Evolutionary conservation across 768 basidiomycete genomes (phyloP), one percentile per base, ranked within the genome.

Genomic region (Crassisporium funariophilum): DNA sequence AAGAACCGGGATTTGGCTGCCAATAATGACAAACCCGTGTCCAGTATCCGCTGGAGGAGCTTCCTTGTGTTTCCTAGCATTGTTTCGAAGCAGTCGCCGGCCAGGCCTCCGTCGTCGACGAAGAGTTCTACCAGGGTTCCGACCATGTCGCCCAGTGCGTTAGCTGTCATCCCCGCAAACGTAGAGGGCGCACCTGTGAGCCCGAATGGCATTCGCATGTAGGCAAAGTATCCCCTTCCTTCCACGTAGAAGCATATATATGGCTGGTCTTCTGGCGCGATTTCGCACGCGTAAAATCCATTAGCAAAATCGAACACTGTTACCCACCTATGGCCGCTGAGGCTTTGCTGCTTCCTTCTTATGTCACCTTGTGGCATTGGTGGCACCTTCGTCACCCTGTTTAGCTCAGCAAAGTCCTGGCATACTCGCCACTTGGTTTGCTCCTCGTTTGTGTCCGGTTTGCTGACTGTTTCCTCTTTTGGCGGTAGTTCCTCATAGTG

Each of bases 121-220:
- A n/a, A n/a, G n/a, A n/a, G n/a, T n/a, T n/a, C n/a, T n/a, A n/a
- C n/a, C n/a, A n/a, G n/a, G n/a, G n/a, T n/a, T n/a, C n/a, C n/a
- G n/a, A n/a, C n/a, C n/a, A n/a, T n/a, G n/a, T n/a, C n/a, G n/a
- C n/a, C n/a, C n/a, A n/a, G n/a, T n/a, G n/a, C n/a, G n/a, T n/a
- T n/a, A n/a, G n/a, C n/a, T n/a, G n/a, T n/a, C n/a, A n/a, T n/a
- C n/a, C n/a, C n/a, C n/a, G n/a, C n/a, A n/a, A n/a, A n/a, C n/a
- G n/a, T n/a, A n/a, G n/a, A n/a, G n/a, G n/a, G n/a, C 13, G 70
- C 65, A 0, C 69, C 73, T 0, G 65, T 68, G 0, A 73, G 39
- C 1, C 74, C 72, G 48, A 76, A 73, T 0, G 69, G 74, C 66
- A 76, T 71, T 0, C 59, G 22, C 2, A 42, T 29, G 33, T 70